Evolutionary conservation across 805 yeast species (phyloP), one percentile per base, ranked within the genome.

Genomic region (Metschnikowia corniflorae): DNA sequence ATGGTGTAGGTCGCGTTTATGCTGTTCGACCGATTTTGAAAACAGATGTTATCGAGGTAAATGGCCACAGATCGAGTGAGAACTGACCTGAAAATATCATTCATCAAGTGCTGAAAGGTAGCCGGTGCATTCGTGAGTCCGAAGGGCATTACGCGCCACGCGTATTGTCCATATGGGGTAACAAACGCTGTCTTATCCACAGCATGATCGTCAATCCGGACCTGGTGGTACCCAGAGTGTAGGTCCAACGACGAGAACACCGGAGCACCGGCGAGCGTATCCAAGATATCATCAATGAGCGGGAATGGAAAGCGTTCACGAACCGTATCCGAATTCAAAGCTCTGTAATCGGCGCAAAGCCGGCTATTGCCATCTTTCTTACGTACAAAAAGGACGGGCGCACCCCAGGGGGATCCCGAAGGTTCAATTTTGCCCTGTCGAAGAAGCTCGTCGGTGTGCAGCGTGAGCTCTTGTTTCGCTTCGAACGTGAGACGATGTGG

Each of bases 91-190:
- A 40, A 36, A 3, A 33, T 22, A 6, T 28, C 19, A 13, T 37
- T 33, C 44, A 37, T 40, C 6, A 33, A 16, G 7, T 29, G 39
- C 22, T 37, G 39, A 15, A 40, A 37, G 3, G 39, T 37, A 2
- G 41, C 24, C 10, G 42, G 39, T 1, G 33, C 44, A 13, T 33
- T 37, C 16, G 25, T 19, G 6, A 40, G 26, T 2, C 44, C 44
- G 23, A 37, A 40, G 2, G 44, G 39, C 39, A 37, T 33, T 7
- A 40, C 41, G 7, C 35, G 25, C 39, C 44, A 40, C 3, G 32
- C 35, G 21, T 37, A 33, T 12, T 33, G 44, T 7, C 44, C 42
- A 18, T 26, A 37, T 10, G 42, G 44, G 3, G 44, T 40, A 15
- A 19, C 31, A 27, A 36, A 40, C 3, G 30, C 44, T 7, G 44